Base-by-base conservation (phyloP, 2,329 filamentous ascomycete genomes). In the Penicillium sp. region DNA sequence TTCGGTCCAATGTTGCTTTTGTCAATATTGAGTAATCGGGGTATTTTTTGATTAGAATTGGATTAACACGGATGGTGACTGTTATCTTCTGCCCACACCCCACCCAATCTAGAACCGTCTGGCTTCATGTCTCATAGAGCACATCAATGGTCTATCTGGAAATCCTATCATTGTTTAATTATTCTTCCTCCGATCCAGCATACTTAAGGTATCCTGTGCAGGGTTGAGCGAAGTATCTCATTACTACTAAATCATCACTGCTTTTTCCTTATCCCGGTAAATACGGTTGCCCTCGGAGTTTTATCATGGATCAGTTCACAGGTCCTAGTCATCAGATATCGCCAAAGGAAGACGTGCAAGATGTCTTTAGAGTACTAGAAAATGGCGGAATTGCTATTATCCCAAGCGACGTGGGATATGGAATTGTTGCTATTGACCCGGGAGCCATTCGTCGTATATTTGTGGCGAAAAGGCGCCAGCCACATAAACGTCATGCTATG, bases 401-500 rank as follows among this genome's bases (percentile, higher is more conserved):
- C 26, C 73, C 72, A 0, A 63, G 61, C 44, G 63, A 58, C 45
- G 67, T 75, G 10, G 73, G 72, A 47, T 74, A 74, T 49, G 72
- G 65, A 22, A 64, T 73, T 1, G 63, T 69, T 6, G 69, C 68
- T 9, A 67, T 53, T 7, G 58, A 68, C 26, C 53, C 68, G 2
- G 53, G 53, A 7, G 72, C 70, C 2, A 54, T 74, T 13, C 45
- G 69, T 28, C 65, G 66, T 0, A 66, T 70, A 15, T 69, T 67
- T 40, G n/a, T 51, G 0, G 58, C 61, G 1, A 74, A 74, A 50
- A 59, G 61, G 17, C 67, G 71, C 7, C n/a, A 65, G 19, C 59
- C 66, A 9, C 65, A 72, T 49, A 73, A 74, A 45, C 60, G 63
- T 15, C 69, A 74, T 55, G 73, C 69, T n/a, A 70, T 74, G 62